Evolutionary conservation across 2,329 filamentous ascomycete species (phyloP).

Genomic region (Pestalotiopsis sp.): DNA sequence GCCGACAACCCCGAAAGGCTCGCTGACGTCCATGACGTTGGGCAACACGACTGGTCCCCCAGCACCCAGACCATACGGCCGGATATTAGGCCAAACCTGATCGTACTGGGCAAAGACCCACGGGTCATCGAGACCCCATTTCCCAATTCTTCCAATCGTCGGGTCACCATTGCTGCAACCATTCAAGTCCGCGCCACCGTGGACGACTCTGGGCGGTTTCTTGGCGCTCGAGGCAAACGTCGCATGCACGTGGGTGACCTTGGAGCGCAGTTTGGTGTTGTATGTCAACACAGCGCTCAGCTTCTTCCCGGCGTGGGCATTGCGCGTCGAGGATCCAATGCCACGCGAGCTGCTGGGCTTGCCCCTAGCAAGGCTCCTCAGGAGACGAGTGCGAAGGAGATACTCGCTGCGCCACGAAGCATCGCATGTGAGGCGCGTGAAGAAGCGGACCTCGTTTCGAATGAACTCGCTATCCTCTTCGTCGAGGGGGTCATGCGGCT

Average conservation of each 20-base stretch:
- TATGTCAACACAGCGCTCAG: slow-evolving; percentile 80
- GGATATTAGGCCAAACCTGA: slow-evolving; percentile 73
- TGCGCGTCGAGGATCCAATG: slow-evolving; percentile 54
- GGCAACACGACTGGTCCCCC: slow-evolving; percentile 77
- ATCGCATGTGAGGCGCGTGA: slow-evolving; percentile 78
- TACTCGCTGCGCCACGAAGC: slow-evolving; percentile 98
- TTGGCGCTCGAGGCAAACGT: slow-evolving; percentile 71
- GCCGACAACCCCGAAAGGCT: slow-evolving; percentile 79
- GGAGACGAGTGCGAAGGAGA: slow-evolving; percentile 80
- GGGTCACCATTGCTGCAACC: slow-evolving; percentile 84
- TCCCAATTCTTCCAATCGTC: slow-evolving; percentile 72
- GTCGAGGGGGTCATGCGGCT: slow-evolving; percentile 39
- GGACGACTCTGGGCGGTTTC: slow-evolving; percentile 77
- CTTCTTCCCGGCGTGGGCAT: slow-evolving; percentile 61
- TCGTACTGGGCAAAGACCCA: slow-evolving; percentile 77
- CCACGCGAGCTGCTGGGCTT: slow-evolving; percentile 67
- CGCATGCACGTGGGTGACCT: slow-evolving; percentile 79
- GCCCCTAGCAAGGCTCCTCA: slow-evolving; percentile 80
- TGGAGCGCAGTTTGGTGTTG: slow-evolving; percentile 79
- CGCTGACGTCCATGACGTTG: slow-evolving; percentile 90
- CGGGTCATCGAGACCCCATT: slow-evolving; percentile 80
- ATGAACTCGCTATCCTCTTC: slow-evolving; percentile 56
- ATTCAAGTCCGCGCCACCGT: slow-evolving; percentile 80
- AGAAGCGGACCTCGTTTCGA: slow-evolving; percentile 75
- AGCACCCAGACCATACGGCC: slow-evolving; percentile 73